Base-by-base conservation (phyloP, 768 basidiomycete species). In the Tulasnella sp. region DNA sequence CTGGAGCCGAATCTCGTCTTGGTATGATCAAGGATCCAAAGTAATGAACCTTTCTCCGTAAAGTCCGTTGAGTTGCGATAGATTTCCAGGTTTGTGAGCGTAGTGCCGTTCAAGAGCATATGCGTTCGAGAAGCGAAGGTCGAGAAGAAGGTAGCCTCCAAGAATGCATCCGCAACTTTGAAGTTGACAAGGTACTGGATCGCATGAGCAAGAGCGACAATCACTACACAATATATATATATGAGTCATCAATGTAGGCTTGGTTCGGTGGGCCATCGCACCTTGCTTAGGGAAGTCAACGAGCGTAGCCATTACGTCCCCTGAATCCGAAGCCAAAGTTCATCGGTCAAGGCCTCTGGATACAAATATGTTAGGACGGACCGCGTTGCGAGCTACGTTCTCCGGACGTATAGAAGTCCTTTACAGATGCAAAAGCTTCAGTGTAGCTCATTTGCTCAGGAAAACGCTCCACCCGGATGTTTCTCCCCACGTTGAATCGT, bases 61-160 rank as follows among this genome's bases (percentile, higher is more conserved):
- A 85, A 86, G 78, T 97, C 90, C 0, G 92, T 94, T 77, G 91
- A 90, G 76, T 98, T 98, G 39, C 88, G 86, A 78, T 92, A 95
- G n/a, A 99, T 88, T 79, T 98, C 95, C 81, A 96, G 80, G 78
- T 97, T 98, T 14, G 85, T 84, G 12, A 98, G 80, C 0, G 96
- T 96, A 78, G 94, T 97, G 32, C 89, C 89, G 64, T 90, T 90
- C 62, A 99, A 83, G 26, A 94, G 83, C 95, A 99, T 95, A 75
- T 93, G 89, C 0, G 87, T 85, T 70, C 86, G 84, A 29, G 88
- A 87, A 3, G 91, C 83, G 77, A 98, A 98, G 77, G 82, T 86
- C 22, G 82, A 84, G 81, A 97, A 96, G 78, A 92, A 92, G 29
- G 84, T 84, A 2, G 90, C 88, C 75, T 91, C 89, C 6, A 88